A percentile compares a stretch with the other conserved stretches of the same genome.
phyloP scores from a whole-genome alignment of 2,329 filamentous ascomycete species.

The Aspergillus fijiensis region DNA sequence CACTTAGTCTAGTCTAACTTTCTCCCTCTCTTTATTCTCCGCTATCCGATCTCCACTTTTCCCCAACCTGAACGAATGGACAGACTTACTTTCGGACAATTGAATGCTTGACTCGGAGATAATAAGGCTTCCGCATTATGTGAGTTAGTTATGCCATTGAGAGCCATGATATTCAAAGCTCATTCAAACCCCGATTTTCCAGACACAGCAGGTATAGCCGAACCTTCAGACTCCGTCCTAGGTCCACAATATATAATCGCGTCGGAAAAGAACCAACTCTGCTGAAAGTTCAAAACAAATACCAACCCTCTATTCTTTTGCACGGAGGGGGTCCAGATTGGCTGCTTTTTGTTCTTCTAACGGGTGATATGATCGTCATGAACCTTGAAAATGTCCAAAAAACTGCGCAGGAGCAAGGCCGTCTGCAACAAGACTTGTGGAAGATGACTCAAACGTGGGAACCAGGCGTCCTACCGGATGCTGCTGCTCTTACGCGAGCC shows the following conservation, averaged over 20 bases:
- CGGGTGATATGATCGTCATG: slow-evolving; percentile 12
- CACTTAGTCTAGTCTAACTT: background rate
- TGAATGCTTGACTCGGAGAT: background rate
- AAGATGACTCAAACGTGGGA: slow-evolving; percentile 29
- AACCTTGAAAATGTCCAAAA: slow-evolving; percentile 7
- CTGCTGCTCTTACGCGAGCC: slow-evolving; percentile 30
- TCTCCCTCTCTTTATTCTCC: background rate
- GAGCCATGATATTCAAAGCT: background rate
- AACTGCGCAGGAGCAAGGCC: slow-evolving; percentile 18
- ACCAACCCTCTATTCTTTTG: no score
- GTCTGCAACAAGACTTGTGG: slow-evolving; percentile 32
- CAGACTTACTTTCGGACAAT: background rate
- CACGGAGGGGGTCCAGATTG: no score
- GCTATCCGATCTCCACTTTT: background rate
- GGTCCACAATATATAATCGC: background rate
- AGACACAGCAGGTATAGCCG: background rate
- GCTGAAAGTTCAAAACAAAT: no score
- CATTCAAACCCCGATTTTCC: background rate
- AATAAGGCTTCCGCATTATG: background rate
- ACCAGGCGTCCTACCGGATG: slow-evolving; percentile 33
- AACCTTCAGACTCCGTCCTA: background rate
- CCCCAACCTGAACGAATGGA: background rate
- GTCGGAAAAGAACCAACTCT: background rate
- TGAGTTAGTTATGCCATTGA: background rate
- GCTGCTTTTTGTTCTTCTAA: background rate